Conservation (phyloP, 78 protist species). For the Dictyostelium capitatum region DNA sequence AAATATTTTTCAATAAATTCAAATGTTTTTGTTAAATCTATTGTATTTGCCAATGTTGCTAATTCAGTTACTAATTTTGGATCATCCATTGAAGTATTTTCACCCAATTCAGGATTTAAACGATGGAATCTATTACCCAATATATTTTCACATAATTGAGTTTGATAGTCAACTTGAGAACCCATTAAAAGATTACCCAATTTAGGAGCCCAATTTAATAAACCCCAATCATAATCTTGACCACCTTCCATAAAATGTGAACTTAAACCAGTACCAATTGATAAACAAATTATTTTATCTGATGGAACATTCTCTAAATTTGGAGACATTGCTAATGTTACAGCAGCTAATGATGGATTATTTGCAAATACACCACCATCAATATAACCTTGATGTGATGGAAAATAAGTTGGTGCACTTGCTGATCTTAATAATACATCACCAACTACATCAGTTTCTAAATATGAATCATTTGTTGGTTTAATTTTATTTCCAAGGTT, state of each 20-base stretch:
- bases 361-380: slow-evolving; percentile 84
- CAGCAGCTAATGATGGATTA: slow-evolving; percentile 64
- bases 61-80: slow-evolving; percentile 69
- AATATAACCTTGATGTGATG: slow-evolving; percentile 70
- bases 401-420: slow-evolving; percentile 80
- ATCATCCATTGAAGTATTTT: slow-evolving; percentile 69
- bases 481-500: not conserved
- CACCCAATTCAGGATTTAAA: slow-evolving; percentile 54
- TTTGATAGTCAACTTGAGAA: slow-evolving; percentile 59
- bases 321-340: slow-evolving; percentile 50
- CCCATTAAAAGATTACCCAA: slow-evolving; percentile 75
- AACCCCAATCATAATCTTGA: slow-evolving; percentile 65
- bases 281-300: slow-evolving; percentile 44
- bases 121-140: slow-evolving; percentile 41
- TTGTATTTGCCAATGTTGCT: slow-evolving; percentile 55
- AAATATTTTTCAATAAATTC: slow-evolving; percentile 59
- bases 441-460: slow-evolving; percentile 49
- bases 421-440: slow-evolving; percentile 70
- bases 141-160: slow-evolving; percentile 66
- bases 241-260: slow-evolving; percentile 75
- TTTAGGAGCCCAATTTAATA: slow-evolving; percentile 65
- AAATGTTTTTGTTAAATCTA: slow-evolving; percentile 43
- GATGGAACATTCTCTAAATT: slow-evolving; percentile 23
- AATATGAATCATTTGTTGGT: not conserved
- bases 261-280: slow-evolving; percentile 57